A percentile compares a stretch with the other conserved stretches of the same genome.
Evolutionary conservation across 495 filamentous ascomycete species (phyloP).

Genomic region (Podospora australis): DNA sequence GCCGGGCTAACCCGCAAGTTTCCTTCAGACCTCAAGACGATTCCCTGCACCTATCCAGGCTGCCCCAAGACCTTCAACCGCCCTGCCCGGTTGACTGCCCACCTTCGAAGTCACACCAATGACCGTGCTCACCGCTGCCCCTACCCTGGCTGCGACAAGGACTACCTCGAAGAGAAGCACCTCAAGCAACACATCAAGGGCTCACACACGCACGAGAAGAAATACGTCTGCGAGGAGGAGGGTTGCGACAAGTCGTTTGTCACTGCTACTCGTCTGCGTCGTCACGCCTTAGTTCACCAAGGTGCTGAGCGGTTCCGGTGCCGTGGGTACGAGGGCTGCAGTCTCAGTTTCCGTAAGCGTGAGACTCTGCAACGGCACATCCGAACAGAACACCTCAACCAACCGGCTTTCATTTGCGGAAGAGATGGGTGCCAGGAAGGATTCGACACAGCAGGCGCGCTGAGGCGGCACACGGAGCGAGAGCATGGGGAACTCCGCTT

Average conservation of each 20-base stretch:
- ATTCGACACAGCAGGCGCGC: constrained; percentile 62
- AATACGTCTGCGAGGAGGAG: constrained; percentile 61
- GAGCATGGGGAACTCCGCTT: constrained; percentile 63
- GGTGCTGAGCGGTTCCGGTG: constrained; percentile 65
- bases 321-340: constrained; percentile 65
- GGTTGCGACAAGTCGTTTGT: constrained; percentile 77
- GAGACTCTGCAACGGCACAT: constrained; percentile 82
- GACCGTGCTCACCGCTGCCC: constrained; percentile 68
- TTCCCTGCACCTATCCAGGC: constrained; percentile 58
- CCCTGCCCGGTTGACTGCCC: constrained; percentile 69
- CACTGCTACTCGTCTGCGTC: constrained; percentile 62
- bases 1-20: constrained; percentile 52
- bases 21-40: constrained; percentile 68
- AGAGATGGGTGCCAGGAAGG: constrained; percentile 58
- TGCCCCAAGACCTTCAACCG: constrained; percentile 85
- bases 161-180: constrained; percentile 75
- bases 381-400: constrained; percentile 59
- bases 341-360: constrained; percentile 78
- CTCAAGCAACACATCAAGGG: constrained; percentile 76
- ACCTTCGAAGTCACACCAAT: constrained; percentile 72
- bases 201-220: constrained; percentile 65
- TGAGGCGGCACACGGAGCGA: constrained; percentile 63
- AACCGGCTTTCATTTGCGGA: constrained; percentile 63
- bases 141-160: constrained; percentile 64
- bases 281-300: constrained; percentile 63